phyloP scores from a whole-genome alignment of 2,329 filamentous ascomycete genomes.

The Gaeumannomyces tritici region DNA sequence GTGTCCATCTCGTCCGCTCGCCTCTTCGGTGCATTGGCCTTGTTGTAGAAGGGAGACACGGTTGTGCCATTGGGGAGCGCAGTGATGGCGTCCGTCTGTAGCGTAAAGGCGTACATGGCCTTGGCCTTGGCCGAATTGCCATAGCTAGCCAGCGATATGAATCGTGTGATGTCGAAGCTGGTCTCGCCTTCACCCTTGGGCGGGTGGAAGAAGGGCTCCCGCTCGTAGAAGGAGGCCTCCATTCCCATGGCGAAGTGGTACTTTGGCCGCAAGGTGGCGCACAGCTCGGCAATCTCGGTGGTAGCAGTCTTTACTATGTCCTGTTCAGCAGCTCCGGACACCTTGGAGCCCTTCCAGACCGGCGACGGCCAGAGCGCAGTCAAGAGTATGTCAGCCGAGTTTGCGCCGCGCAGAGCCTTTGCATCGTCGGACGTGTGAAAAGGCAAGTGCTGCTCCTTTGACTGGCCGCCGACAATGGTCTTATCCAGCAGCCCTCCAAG shows the following conservation, averaged over 20 bases:
- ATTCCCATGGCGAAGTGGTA: slow-evolving; percentile 67
- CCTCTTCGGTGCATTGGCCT: slow-evolving; percentile 22
- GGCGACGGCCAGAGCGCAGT: slow-evolving; percentile 78
- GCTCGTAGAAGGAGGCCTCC: slow-evolving; percentile 68
- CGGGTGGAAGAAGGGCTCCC: slow-evolving; percentile 82
- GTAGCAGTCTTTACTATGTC: slow-evolving; percentile 35
- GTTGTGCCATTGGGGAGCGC: slow-evolving; percentile 63
- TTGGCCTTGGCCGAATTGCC: slow-evolving; percentile 72
- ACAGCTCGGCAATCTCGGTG: slow-evolving; percentile 70
- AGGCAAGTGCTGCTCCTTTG: slow-evolving; percentile 65
- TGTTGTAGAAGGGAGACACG: slow-evolving; percentile 54
- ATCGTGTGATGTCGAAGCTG: slow-evolving; percentile 62
- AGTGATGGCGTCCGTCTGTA: slow-evolving; percentile 54
- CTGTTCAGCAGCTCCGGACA: slow-evolving; percentile 41
- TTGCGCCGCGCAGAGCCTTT: slow-evolving; percentile 63
- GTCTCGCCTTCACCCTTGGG: slow-evolving; percentile 30
- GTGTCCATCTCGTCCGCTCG: background rate
- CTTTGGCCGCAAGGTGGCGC: slow-evolving; percentile 69
- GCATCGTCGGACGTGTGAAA: slow-evolving; percentile 71
- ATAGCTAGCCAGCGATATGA: slow-evolving; percentile 78
- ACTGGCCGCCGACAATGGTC: slow-evolving; percentile 49
- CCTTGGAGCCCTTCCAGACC: slow-evolving; percentile 60
- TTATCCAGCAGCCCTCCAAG: slow-evolving; percentile 66
- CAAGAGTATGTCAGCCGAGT: slow-evolving; percentile 75
- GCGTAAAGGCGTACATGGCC: slow-evolving; percentile 66